Percentiles rank a stretch among this genome's conserved stretches.
Conservation (phyloP, 306 rosid genomes). For the Cyamopsis tetragonoloba region DNA sequence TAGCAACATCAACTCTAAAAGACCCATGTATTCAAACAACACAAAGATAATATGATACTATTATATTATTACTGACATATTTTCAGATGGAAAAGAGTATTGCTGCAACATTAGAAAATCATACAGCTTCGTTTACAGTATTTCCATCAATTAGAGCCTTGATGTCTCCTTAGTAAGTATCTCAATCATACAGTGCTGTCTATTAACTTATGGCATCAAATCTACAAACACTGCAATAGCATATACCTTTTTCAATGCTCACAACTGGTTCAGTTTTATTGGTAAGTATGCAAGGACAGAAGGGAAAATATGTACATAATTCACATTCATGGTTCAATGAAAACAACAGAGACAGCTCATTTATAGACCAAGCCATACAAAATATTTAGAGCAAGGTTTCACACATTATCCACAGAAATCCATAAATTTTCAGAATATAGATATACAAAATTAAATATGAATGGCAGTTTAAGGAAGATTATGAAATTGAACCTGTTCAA, state of each 20-base stretch:
- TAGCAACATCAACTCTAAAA: not conserved
- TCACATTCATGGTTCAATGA: not conserved
- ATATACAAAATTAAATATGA: constrained; percentile 9
- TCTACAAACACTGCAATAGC: not conserved
- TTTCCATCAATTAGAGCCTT: not conserved
- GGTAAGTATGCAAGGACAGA: not conserved
- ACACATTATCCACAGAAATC: constrained; percentile 12
- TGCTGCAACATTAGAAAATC: not conserved
- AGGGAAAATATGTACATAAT: not conserved
- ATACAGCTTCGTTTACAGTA: not conserved
- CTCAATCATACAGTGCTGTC: not conserved
- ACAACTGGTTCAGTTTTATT: not conserved
- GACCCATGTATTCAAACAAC: not conserved
- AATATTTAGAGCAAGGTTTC: constrained; percentile 11
- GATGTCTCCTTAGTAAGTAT: not conserved
- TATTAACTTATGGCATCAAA: not conserved
- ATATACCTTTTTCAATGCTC: not conserved
- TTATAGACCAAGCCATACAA: constrained; percentile 6
- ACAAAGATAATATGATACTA: not conserved
- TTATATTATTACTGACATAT: not conserved
- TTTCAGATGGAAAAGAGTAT: not conserved
- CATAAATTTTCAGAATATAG: not conserved
- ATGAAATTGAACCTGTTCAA: constrained; percentile 59
- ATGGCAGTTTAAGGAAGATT: constrained; percentile 19
- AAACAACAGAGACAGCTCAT: not conserved